These are phyloP conservation scores for Bathelium albidoporum DNA, from an alignment of 495 filamentous ascomycete genomes.

Conservation along the genomic window DNA sequence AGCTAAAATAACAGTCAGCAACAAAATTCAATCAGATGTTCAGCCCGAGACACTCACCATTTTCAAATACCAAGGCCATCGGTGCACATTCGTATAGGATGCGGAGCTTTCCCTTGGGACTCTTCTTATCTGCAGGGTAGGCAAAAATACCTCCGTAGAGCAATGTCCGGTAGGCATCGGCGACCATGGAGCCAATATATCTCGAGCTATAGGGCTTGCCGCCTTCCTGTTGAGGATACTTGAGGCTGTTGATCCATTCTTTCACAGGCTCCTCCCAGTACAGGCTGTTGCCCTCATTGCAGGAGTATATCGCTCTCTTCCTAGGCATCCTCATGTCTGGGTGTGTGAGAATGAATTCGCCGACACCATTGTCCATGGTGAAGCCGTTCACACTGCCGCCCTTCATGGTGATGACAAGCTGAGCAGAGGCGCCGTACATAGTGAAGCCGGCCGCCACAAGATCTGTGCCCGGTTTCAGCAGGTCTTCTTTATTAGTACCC, in stretches of 20 bases:
- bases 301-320: constrained; percentile 81
- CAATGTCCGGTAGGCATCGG: constrained; percentile 91
- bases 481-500: constrained; percentile 69
- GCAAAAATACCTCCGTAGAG: constrained; percentile 96
- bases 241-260: constrained; percentile 78
- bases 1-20: constrained; percentile 38
- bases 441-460: constrained; percentile 93
- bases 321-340: constrained; percentile 82
- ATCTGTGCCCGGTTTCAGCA: constrained; percentile 79
- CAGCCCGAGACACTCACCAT: constrained; percentile 57
- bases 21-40: background rate
- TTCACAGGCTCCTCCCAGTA: constrained; percentile 92
- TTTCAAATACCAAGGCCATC: constrained; percentile 99
- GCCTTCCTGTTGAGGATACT: constrained; percentile 56
- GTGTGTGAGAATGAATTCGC: constrained; percentile 97
- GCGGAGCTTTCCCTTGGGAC: constrained; percentile 91
- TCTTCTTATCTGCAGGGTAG: constrained; percentile 96
- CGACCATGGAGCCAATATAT: constrained; percentile 97
- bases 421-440: constrained; percentile 97
- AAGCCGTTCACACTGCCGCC: constrained; percentile 91
- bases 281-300: constrained; percentile 93
- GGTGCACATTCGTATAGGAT: constrained; percentile 98
- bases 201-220: constrained; percentile 88
- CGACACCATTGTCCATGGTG: constrained; percentile 88
- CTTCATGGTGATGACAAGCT: constrained; percentile 95